Base-by-base conservation (phyloP, 495 filamentous ascomycete genomes). In the Corynascus novoguineensis region DNA sequence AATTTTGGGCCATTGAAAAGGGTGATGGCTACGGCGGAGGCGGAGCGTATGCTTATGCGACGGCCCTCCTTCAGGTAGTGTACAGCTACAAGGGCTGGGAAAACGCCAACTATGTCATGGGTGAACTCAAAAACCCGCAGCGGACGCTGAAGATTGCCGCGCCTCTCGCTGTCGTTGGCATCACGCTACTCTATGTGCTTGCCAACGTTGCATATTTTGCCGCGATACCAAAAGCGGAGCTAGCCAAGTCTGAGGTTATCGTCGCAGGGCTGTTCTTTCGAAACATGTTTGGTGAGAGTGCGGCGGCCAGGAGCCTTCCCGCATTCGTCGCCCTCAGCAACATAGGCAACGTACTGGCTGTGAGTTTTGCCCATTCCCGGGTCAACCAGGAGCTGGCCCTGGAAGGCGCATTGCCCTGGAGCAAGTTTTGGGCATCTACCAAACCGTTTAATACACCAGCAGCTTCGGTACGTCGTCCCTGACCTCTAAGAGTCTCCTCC, bases 361-460 rank as follows among this genome's bases (percentile, higher is more conserved):
- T 74, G 25, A 70, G 67, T 38, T 76, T 77, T 59, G 71, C 70
- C 0, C 68, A 87, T 72, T 81, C 86, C 1, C 74, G 86, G 0
- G 71, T 88, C 25, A 88, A 87, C 59, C 83, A 86, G 67, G 86
- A 88, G 66, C 75, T 88, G 21, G 86, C 83, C 15, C 77, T 78
- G 31, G 82, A 86, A 66, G 85, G 85, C 0, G 79, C 88, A 28
- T 65, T 89, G 14, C 86, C 86, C 4, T 85, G 72, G 58, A 76
- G 82, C 27, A 67, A 68, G 17, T 63, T 79, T 15, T 74, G 86
- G 27, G 76, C 82, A 0, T 68, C 66, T 0, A 69, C 32, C 37
- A 60, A 60, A 52, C 68, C 68, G 1, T 69, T 67, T 47, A 55
- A 50, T 37, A 70, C 74, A 0, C 77, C 74, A 2, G 71, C 77